Evolutionary conservation across 2,329 filamentous ascomycete genomes (phyloP), one percentile per base, ranked within the genome.

Genomic region (Remersonia thermophila): DNA sequence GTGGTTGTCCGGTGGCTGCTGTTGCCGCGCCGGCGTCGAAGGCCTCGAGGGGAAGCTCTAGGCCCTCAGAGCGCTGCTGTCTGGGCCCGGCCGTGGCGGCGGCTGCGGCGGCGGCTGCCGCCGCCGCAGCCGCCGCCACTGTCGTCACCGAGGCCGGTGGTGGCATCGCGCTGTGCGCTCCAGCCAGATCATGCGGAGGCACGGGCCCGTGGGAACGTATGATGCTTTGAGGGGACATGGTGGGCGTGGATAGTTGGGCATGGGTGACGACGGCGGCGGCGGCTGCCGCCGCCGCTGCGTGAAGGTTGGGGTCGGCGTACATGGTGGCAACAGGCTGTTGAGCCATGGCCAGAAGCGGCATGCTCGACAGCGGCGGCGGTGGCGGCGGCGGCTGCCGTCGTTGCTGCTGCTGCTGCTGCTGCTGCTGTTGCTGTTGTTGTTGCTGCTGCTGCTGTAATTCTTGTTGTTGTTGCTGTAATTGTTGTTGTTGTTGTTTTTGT

Each of bases 31-130:
- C n/a, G n/a, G n/a, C 47, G 32, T 52, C 50, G 15, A 52, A 66
- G 2, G 58, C 56, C 33, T 61, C 57, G 25, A 66, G 56, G 7
- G 65, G 52, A 49, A 67, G 57, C 15, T 56, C 55, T 17, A 66
- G 52, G 1, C 58, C 56, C 27, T 62, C 55, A 10, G 50, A 53
- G 8, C 41, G 32, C 27, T 32, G 39, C 25, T 30, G 27, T 11
- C 27, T 37, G 20, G 5, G 20, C 5, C 9, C 9, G 26, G 33
- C 23, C 30, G 16, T 6, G 29, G 31, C 12, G 32, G n/a, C n/a
- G n/a, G n/a, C n/a, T n/a, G n/a, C n/a, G n/a, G n/a, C 35, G 5
- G 37, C 26, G 10, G 27, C 25, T 15, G 20, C 20, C 5, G 20
- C 20, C 20, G 20, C 27, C 7, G 13, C n/a, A 7, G 12, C 12